Percentiles rank a stretch among this genome's conserved stretches.
phyloP scores from a whole-genome alignment of 495 filamentous ascomycete species.

The Penicillium soppii region DNA sequence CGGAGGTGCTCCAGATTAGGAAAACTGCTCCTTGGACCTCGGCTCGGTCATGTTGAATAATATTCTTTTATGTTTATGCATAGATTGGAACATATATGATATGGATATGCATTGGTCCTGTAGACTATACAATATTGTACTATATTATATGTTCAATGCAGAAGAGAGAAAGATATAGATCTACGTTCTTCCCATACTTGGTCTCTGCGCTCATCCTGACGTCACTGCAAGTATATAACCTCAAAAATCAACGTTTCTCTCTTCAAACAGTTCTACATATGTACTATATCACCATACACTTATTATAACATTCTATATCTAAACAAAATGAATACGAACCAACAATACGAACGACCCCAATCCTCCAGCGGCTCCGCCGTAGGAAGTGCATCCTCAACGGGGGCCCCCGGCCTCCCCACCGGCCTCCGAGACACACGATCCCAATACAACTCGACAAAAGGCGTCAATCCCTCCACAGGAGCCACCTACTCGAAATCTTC shows the following conservation, averaged over 20 bases:
- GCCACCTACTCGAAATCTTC: constrained; percentile 18
- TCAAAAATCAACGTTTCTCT: not conserved
- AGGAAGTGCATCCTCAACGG: constrained; percentile 30
- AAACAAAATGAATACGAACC: not conserved
- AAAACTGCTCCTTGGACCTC: constrained; percentile 30
- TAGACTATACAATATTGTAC: too few relatives aligned
- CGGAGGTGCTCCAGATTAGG: constrained; percentile 32
- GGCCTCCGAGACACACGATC: constrained; percentile 15
- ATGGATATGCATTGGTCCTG: too few relatives aligned
- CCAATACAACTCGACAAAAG: constrained; percentile 19
- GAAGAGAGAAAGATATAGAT: not conserved
- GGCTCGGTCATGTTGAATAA: constrained; percentile 12
- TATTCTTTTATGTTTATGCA: too few relatives aligned
- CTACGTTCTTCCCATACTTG: not conserved
- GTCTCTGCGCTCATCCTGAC: constrained; percentile 18
- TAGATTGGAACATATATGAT: too few relatives aligned
- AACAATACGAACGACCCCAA: not conserved
- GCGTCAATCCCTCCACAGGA: constrained; percentile 31
- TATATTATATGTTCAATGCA: not conserved
- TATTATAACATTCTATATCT: not conserved
- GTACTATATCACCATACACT: not conserved
- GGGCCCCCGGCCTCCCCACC: constrained; percentile 24
- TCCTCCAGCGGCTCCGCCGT: not conserved
- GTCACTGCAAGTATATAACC: constrained; percentile 13
- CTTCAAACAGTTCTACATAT: not conserved